Conservation (phyloP, 768 basidiomycete species). For the Sarcodon sp. region DNA sequence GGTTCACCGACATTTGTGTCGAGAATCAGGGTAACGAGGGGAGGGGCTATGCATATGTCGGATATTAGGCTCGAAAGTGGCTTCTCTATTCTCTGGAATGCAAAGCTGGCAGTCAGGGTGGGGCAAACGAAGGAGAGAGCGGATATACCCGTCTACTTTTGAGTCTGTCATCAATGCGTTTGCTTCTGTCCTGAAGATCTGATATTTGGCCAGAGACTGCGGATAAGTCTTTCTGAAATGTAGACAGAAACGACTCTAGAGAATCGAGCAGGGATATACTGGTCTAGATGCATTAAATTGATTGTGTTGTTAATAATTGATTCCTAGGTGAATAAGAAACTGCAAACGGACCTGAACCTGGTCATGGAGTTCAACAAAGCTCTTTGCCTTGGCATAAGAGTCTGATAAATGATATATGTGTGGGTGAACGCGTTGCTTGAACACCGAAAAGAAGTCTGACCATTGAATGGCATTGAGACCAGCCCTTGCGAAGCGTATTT, state of each 20-base stretch:
- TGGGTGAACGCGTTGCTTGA: not conserved
- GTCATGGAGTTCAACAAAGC: conserved; percentile 82
- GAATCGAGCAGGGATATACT: conserved; percentile 79
- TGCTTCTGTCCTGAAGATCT: conserved; percentile 82
- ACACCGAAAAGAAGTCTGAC: too few species aligned
- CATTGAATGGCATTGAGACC: too few species aligned
- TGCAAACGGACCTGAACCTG: conserved; percentile 60
- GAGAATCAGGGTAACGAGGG: conserved; percentile 61
- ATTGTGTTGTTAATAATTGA: not conserved
- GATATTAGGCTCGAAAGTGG: conserved; percentile 72
- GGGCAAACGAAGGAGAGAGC: not conserved
- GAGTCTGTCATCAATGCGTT: conserved; percentile 79
- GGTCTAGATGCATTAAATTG: conserved; percentile 34
- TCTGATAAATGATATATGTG: conserved; percentile 17
- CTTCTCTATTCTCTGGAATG: conserved; percentile 69
- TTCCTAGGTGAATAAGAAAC: not conserved
- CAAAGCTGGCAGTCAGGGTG: conserved; percentile 1
- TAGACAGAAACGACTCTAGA: conserved; percentile 83
- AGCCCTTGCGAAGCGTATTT: too few species aligned
- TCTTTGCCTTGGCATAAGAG: conserved; percentile 25
- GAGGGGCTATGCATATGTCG: conserved; percentile 75
- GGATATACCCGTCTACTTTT: conserved; percentile 68
- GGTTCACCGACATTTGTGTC: conserved; percentile 77
- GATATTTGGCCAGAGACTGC: conserved; percentile 95
- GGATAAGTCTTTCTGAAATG: conserved; percentile 89